Conservation (phyloP, 2,329 filamentous ascomycete species). For the Penicillium sp. region DNA sequence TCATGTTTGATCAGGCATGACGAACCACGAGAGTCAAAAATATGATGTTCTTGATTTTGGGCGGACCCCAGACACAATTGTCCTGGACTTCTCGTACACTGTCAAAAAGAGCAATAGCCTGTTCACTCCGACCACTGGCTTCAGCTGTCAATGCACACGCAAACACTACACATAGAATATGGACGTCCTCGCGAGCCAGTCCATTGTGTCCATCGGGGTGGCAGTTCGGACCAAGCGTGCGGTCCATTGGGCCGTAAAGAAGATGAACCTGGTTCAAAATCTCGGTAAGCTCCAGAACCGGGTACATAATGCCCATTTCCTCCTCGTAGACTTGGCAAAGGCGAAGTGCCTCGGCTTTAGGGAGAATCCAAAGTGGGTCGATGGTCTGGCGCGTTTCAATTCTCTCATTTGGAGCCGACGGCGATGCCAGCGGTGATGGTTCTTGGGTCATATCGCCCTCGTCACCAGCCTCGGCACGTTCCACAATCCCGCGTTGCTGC, state of each 20-base stretch:
- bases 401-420: conserved; percentile 22
- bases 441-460: conserved; percentile 54
- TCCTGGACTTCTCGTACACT: conserved; percentile 72
- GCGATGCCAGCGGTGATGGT: conserved; percentile 34
- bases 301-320: conserved; percentile 88
- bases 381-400: conserved; percentile 36
- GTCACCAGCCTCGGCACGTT: conserved; percentile 47
- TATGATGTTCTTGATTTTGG: conserved; percentile 58
- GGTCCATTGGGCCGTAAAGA: conserved; percentile 50
- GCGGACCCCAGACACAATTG: conserved; percentile 56
- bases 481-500: conserved; percentile 80
- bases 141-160: conserved; percentile 75
- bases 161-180: conserved; percentile 77
- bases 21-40: conserved; percentile 52
- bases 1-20: neutral
- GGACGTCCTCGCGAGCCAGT: conserved; percentile 59
- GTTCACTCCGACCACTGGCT: conserved; percentile 71
- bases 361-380: conserved; percentile 75
- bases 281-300: conserved; percentile 68
- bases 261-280: conserved; percentile 65
- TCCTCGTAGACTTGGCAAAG: conserved; percentile 78
- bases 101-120: conserved; percentile 70
- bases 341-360: conserved; percentile 73
- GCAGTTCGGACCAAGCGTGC: neutral
- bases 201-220: conserved; percentile 36